These are phyloP conservation scores for Ogataea pini DNA, from an alignment of 805 yeast species.

Conservation along the genomic window DNA sequence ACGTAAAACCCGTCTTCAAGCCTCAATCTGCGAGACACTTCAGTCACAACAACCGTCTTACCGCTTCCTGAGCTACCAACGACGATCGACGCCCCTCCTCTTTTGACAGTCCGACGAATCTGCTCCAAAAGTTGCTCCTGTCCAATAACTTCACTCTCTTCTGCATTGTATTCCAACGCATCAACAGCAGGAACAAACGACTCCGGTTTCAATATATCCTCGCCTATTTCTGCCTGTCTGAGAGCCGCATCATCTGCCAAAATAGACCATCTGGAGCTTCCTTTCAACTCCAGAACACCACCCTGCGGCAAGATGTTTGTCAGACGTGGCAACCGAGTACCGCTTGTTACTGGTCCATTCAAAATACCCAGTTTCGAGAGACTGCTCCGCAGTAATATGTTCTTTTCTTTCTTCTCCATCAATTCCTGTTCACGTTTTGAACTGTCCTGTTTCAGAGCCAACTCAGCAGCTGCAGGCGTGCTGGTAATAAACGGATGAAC, in stretches of 20 bases:
- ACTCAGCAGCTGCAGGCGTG: conserved; percentile 36
- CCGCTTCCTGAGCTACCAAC: conserved; percentile 85
- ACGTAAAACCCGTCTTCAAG: conserved; percentile 46
- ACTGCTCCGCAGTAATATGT: conserved; percentile 16
- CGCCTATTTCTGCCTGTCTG: conserved; percentile 49
- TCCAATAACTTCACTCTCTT: conserved; percentile 50
- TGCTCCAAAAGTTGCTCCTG: conserved; percentile 46
- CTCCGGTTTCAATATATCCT: conserved; percentile 45
- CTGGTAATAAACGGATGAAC: conserved; percentile 58
- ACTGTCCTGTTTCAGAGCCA: conserved; percentile 35
- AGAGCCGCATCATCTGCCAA: conserved; percentile 13
- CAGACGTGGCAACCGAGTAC: conserved; percentile 54
- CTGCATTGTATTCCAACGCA: background rate
- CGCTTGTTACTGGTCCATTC: conserved; percentile 47
- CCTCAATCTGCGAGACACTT: conserved; percentile 41
- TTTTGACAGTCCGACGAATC: conserved; percentile 41
- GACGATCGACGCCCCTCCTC: conserved; percentile 55
- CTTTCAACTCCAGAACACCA: conserved; percentile 54
- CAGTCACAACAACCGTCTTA: conserved; percentile 57
- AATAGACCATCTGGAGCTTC: conserved; percentile 32
- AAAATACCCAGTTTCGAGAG: conserved; percentile 11
- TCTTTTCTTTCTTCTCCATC: conserved; percentile 25
- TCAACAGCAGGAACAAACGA: conserved; percentile 37
- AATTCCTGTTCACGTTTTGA: conserved; percentile 25
- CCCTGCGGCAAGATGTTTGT: conserved; percentile 53